A percentile compares a stretch with the other conserved stretches of the same genome.
phyloP scores from a whole-genome alignment of 2,329 filamentous ascomycete species.

The Pseudopyrenochaeta lycopersici region DNA sequence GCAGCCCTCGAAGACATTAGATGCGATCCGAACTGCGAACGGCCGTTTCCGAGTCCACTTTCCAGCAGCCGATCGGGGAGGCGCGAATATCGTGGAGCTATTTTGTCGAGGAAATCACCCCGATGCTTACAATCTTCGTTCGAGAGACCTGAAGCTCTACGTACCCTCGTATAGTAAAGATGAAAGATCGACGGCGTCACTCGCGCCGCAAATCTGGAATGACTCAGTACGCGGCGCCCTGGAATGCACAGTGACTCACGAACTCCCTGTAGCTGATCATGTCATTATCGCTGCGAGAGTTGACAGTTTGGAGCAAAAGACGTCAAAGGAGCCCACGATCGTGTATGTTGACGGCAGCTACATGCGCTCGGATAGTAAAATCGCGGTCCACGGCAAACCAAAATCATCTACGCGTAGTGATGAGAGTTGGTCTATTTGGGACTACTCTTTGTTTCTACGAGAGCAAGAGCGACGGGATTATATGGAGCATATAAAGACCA shows the following conservation, averaged over 20 bases:
- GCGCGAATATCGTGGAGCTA: conserved; percentile 38
- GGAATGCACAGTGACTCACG: conserved; percentile 45
- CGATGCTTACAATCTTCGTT: conserved; percentile 29
- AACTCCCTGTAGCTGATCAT: conserved; percentile 57
- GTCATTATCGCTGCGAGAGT: conserved; percentile 58
- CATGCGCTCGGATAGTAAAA: conserved; percentile 11
- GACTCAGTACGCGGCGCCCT: conserved; percentile 37
- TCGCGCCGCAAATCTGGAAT: conserved; percentile 26
- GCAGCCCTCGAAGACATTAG: conserved; percentile 64
- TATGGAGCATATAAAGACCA: conserved; percentile 18
- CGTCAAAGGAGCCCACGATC: conserved; percentile 17
- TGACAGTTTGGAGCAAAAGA: conserved; percentile 12
- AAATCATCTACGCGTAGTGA: background rate
- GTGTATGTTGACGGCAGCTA: conserved; percentile 41
- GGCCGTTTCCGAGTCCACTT: conserved; percentile 61
- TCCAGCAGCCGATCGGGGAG: conserved; percentile 44
- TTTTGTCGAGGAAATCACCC: conserved; percentile 42
- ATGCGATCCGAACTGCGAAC: conserved; percentile 58
- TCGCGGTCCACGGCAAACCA: conserved; percentile 6
- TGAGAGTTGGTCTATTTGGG: conserved; percentile 13
- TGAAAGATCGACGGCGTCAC: conserved; percentile 3
- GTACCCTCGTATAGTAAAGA: conserved; percentile 11
- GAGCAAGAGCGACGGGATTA: conserved; percentile 28
- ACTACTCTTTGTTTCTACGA: conserved; percentile 29
- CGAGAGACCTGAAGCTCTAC: conserved; percentile 8